Conservation (phyloP, 148 eudicot species). For the Rhododendron ovatum region DNA sequence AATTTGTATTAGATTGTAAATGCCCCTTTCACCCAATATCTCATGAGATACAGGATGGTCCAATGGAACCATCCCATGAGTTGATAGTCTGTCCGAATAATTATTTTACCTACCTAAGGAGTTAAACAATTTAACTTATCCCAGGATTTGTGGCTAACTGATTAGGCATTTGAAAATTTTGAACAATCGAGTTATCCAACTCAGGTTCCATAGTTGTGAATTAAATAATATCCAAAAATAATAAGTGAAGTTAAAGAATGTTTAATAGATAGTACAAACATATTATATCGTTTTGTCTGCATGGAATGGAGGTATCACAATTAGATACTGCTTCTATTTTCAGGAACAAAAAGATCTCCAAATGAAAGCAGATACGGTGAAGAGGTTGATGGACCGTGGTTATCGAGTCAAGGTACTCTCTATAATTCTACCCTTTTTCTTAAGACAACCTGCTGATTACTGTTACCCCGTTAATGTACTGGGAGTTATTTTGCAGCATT, state of each 20-base stretch:
- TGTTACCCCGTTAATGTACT: neutral
- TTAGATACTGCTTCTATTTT: slow-evolving; percentile 6
- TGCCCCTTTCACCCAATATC: neutral
- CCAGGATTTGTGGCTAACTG: neutral
- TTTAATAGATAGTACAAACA: too few relatives aligned
- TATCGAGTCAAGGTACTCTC: slow-evolving; percentile 74
- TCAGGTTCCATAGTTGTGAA: neutral
- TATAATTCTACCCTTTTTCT: neutral
- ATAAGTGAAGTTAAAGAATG: neutral
- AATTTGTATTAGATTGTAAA: neutral
- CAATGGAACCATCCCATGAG: neutral
- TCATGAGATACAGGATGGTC: neutral
- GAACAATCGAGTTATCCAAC: neutral
- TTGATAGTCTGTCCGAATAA: neutral
- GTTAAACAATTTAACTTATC: neutral
- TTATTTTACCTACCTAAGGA: too few relatives aligned
- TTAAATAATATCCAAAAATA: neutral
- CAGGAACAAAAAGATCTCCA: slow-evolving; percentile 75
- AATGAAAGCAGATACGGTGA: slow-evolving; percentile 60
- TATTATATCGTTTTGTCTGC: neutral
- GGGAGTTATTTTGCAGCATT: neutral
- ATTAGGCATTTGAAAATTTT: neutral
- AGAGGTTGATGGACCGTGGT: slow-evolving; percentile 71
- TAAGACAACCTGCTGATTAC: neutral
- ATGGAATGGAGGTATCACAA: neutral